Base-by-base conservation (phyloP, 768 basidiomycete species). In the Pleurotus platypus region DNA sequence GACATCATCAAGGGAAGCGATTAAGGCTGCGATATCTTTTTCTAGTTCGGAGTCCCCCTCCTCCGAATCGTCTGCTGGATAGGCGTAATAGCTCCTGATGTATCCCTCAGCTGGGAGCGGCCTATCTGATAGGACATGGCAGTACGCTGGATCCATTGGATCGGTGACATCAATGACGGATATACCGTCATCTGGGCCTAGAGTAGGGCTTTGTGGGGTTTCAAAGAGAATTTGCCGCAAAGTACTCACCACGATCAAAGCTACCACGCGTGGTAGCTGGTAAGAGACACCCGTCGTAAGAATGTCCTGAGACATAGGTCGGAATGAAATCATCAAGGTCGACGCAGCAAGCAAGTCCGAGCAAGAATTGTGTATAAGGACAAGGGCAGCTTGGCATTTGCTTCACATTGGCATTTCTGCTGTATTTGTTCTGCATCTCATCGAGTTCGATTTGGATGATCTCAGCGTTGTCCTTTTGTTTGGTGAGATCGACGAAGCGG, bases 131-230 rank as follows among this genome's bases (percentile, higher is more conserved):
- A 55, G 39, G 15, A 65, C 55, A 57, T 70, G 70, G 53, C 70
- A 68, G 58, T 70, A 70, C 1, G 68, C 54, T 16, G 69, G 65
- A 30, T 64, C 54, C 30, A 60, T 47, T 1, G 68, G 69, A 56
- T 68, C 62, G 2, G 72, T 68, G 22, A 75, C 58, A 51, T 75
- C 74, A 13, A 72, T 63, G 18, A 74, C 62, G 9, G 72, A 69
- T 4, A 74, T 66, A 0, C 72, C 72, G 43, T 72, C 70, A 58
- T 72, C 66, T 54, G 72, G 72, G 46, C 69, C 72, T 74, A 55
- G 15, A 39, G n/a, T 40, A 13, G 18, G 7, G n/a, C n/a, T 39
- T 35, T n/a, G 9, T 40, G 11, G 5, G 6, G 37, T 24, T 55
- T 22, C 24, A 5, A 13, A 13, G 26, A 37, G 5, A 22, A 16